Evolutionary conservation across 163 green algal species (phyloP).

Genomic region (Prototheca wickerhamii): DNA sequence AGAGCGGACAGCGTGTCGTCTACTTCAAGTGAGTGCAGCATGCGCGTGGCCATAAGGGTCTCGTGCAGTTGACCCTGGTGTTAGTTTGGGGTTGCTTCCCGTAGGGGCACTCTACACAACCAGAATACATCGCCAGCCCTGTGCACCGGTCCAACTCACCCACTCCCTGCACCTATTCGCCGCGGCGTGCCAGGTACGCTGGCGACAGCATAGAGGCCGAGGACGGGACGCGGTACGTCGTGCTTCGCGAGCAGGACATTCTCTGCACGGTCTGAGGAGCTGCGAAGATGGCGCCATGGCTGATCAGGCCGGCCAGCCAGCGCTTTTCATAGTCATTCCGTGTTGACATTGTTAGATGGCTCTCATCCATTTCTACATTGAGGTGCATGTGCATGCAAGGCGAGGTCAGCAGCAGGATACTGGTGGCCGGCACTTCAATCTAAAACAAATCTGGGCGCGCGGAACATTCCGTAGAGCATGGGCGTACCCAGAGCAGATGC

Average conservation of each 20-base stretch:
- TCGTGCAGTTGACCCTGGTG: conserved; percentile 16
- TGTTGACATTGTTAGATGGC: not conserved
- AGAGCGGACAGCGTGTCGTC: conserved; percentile 65
- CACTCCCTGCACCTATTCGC: too few species aligned
- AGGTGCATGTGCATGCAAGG: not conserved
- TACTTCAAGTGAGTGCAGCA: conserved; percentile 74
- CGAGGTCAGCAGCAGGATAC: not conserved
- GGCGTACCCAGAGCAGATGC: too few species aligned
- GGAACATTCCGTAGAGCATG: too few species aligned
- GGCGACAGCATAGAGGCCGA: conserved; percentile 85
- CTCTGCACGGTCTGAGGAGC: conserved; percentile 35
- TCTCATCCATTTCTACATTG: not conserved
- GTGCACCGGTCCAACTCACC: too few species aligned
- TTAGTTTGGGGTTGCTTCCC: conserved; percentile 75
- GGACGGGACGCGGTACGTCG: conserved; percentile 70
- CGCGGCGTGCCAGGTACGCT: conserved; percentile 95
- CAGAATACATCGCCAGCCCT: too few species aligned
- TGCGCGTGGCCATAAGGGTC: not conserved
- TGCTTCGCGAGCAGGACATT: conserved; percentile 74
- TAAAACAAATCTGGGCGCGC: too few species aligned
- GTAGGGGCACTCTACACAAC: too few species aligned
- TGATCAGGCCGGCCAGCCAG: not conserved
- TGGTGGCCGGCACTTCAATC: not conserved
- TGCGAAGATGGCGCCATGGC: not conserved
- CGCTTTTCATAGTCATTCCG: not conserved